Evolutionary conservation across 2,329 filamentous ascomycete genomes (phyloP).

Genomic region (Hirsutella rhossiliensis): DNA sequence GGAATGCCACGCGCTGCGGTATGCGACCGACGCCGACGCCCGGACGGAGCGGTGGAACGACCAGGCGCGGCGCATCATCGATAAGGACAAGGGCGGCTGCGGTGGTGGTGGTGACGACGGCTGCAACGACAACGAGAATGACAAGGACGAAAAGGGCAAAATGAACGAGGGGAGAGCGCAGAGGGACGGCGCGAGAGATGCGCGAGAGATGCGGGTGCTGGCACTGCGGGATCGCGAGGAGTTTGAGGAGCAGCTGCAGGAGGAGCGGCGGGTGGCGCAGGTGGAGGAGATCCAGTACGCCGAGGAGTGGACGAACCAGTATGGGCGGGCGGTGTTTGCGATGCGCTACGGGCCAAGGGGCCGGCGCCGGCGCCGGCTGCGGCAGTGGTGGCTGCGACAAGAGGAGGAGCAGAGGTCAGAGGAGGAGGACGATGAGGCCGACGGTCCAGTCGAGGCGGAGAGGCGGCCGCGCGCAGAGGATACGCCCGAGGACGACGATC

Average conservation of each 20-base stretch:
- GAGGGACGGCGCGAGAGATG: too few relatives aligned
- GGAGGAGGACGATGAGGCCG: too few relatives aligned
- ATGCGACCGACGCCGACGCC: constrained; percentile 2
- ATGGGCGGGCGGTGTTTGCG: constrained; percentile 11
- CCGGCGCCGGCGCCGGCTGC: not conserved
- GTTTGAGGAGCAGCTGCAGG: constrained; percentile 3
- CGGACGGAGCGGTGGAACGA: constrained; percentile 5
- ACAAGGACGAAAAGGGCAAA: too few relatives aligned
- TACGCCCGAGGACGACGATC: too few relatives aligned
- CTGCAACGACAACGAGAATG: too few relatives aligned
- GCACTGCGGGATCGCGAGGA: not conserved
- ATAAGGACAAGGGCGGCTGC: too few relatives aligned
- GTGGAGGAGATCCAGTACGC: constrained; percentile 15
- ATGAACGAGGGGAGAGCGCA: too few relatives aligned
- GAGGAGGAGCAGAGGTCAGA: not conserved
- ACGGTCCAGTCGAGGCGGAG: too few relatives aligned
- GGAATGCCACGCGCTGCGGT: constrained; percentile 9
- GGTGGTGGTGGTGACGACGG: too few relatives aligned
- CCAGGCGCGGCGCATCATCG: not conserved
- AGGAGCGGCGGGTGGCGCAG: constrained; percentile 3
- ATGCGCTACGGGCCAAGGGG: constrained; percentile 2
- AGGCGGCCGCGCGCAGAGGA: too few relatives aligned
- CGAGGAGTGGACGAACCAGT: constrained; percentile 14
- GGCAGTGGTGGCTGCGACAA: not conserved
- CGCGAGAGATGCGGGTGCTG: not conserved